Conservation (phyloP, 176 grass and related monocot species). For the Pontederia crassipes region DNA sequence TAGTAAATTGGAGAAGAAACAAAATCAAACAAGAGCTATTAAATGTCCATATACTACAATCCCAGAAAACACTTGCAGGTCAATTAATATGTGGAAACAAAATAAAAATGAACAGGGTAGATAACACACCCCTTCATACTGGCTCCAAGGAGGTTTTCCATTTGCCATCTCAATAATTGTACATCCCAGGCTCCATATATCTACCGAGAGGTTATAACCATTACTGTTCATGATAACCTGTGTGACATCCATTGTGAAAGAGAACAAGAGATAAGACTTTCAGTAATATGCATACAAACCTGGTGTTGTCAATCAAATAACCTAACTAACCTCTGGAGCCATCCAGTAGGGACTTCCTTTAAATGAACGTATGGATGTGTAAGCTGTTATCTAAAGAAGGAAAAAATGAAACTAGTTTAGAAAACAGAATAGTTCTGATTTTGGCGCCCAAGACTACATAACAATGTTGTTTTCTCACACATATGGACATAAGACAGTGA, state of each 20-base stretch:
- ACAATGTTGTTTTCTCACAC: not conserved
- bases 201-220: constrained; percentile 76
- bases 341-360: constrained; percentile 99
- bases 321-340: constrained; percentile 75
- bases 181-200: constrained; percentile 97
- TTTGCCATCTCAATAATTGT: constrained; percentile 97
- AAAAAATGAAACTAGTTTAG: not conserved
- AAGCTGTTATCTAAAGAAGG: constrained; percentile 47
- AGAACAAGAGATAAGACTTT: not conserved
- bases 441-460: too few species aligned
- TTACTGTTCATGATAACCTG: constrained; percentile 89
- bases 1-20: constrained; percentile 24
- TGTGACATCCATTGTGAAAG: constrained; percentile 6
- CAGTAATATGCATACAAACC: not conserved
- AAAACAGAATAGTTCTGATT: not conserved
- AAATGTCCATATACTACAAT: constrained; percentile 2
- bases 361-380: constrained; percentile 84
- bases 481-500: too few species aligned
- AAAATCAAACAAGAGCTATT: not conserved
- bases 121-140: constrained; percentile 70
- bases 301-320: constrained; percentile 6
- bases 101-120: not conserved
- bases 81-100: not conserved
- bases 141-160: constrained; percentile 85
- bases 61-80: not conserved